A percentile compares a stretch with the other conserved stretches of the same genome.
These are phyloP conservation scores for Cryptococcus wingfieldii DNA, from an alignment of 1,284 basidiomycete genomes.

Conservation along the genomic window DNA sequence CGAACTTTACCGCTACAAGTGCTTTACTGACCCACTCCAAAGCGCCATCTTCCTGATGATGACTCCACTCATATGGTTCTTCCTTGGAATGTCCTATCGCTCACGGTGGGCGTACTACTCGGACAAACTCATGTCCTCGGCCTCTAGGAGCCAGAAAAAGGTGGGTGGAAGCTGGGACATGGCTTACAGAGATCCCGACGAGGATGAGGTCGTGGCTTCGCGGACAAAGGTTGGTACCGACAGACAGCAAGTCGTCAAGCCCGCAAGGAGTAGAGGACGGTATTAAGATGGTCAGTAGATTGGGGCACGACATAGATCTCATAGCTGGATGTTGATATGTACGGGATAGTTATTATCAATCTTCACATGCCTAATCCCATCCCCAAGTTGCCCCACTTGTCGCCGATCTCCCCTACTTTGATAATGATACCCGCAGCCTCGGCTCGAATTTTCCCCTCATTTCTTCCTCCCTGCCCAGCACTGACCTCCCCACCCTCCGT, in stretches of 20 bases:
- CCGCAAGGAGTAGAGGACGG: not conserved
- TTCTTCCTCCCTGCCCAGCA: constrained; percentile 61
- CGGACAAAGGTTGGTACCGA: not conserved
- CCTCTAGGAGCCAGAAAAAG: not conserved
- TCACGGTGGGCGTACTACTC: constrained; percentile 10
- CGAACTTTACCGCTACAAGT: not conserved
- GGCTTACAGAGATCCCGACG: not conserved
- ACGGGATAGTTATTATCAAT: not conserved
- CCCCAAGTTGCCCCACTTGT: constrained; percentile 60
- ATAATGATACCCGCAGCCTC: constrained; percentile 74
- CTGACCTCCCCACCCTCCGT: constrained; percentile 60
- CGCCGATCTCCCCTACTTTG: constrained; percentile 70
- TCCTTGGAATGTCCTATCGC: constrained; percentile 9
- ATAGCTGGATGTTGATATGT: not conserved
- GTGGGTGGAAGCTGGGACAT: not conserved
- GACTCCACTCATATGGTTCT: constrained; percentile 12
- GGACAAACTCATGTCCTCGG: not conserved
- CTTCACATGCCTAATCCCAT: not conserved
- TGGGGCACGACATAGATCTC: not conserved
- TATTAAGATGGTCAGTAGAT: not conserved
- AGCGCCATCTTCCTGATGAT: constrained; percentile 8
- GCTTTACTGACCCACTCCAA: not conserved
- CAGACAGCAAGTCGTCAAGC: not conserved
- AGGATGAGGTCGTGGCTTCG: not conserved
- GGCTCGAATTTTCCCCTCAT: constrained; percentile 54